Conservation (phyloP, 1,284 basidiomycete genomes). For the Malassezia equina region DNA sequence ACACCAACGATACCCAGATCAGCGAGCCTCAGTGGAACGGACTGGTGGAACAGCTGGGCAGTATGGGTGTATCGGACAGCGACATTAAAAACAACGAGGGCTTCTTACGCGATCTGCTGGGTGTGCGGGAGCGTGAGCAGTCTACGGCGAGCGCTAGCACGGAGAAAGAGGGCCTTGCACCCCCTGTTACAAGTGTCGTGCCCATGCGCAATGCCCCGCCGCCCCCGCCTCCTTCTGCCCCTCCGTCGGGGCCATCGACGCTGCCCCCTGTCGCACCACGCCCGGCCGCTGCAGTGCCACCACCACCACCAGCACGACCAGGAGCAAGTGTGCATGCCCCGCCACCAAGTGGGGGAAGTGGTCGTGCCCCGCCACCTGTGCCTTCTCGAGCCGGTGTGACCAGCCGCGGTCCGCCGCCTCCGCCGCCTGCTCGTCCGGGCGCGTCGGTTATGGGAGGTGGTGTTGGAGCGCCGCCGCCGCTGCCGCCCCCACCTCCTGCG, state of each 20-base stretch:
- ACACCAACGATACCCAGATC: slow-evolving; percentile 83
- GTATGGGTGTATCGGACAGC: slow-evolving; percentile 55
- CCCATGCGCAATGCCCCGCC: slow-evolving; percentile 32
- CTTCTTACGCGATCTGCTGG: slow-evolving; percentile 77
- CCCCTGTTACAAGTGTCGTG: slow-evolving; percentile 21
- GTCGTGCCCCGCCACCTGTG: slow-evolving; percentile 8
- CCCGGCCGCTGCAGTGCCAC: not conserved
- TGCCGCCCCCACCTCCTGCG: slow-evolving; percentile 3
- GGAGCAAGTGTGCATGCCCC: not conserved
- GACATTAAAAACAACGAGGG: slow-evolving; percentile 68
- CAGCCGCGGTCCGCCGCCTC: not conserved
- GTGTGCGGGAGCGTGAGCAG: slow-evolving; percentile 52
- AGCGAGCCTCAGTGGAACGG: slow-evolving; percentile 88
- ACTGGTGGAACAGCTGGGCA: slow-evolving; percentile 63
- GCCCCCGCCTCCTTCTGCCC: slow-evolving; percentile 24
- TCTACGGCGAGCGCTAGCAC: slow-evolving; percentile 24
- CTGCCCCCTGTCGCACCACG: slow-evolving; percentile 19
- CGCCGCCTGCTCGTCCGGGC: slow-evolving; percentile 2
- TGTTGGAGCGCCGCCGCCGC: not conserved
- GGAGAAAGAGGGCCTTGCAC: slow-evolving; percentile 57
- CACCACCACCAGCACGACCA: not conserved
- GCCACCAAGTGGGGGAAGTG: not conserved
- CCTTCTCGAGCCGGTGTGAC: not conserved
- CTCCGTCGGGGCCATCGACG: not conserved
- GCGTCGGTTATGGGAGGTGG: not conserved